Evolutionary conservation across 2,329 filamentous ascomycete genomes (phyloP).

Genomic region (Hypoxylon sp.): DNA sequence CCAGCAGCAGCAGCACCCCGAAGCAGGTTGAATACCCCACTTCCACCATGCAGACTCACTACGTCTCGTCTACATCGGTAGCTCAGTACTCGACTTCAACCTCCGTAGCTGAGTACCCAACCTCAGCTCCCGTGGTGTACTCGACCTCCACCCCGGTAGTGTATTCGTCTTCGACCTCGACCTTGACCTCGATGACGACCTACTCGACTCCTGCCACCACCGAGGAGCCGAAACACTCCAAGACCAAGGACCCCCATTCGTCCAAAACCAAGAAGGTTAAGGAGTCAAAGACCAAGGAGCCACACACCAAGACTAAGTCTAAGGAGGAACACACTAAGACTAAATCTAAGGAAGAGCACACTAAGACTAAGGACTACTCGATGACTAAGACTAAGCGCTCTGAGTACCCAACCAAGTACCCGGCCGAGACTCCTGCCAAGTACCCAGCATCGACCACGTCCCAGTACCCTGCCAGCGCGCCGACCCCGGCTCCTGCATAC

Average conservation of each 20-base stretch:
- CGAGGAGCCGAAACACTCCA: not conserved
- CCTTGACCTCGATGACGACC: not conserved
- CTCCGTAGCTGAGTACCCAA: constrained; percentile 1
- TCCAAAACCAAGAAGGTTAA: constrained; percentile 6
- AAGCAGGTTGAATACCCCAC: constrained; percentile 13
- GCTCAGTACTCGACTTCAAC: constrained; percentile 1
- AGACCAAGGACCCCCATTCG: constrained; percentile 1
- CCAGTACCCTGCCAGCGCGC: not conserved
- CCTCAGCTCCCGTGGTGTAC: constrained; percentile 3
- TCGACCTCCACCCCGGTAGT: not conserved
- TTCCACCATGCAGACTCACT: constrained; percentile 12
- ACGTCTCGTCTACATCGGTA: constrained; percentile 4
- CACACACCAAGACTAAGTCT: no score
- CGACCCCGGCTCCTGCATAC: not conserved
- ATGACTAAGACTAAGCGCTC: constrained; percentile 13
- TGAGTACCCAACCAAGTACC: constrained; percentile 17
- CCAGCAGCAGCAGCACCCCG: no score
- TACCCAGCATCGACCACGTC: not conserved
- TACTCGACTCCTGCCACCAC: not conserved
- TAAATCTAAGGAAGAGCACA: constrained; percentile 4
- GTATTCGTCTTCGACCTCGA: not conserved
- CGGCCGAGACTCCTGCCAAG: not conserved
- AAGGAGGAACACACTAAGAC: no score
- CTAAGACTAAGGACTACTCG: constrained; percentile 7
- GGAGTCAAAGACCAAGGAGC: not conserved